Evolutionary conservation across 164 flowering plant genomes (phyloP).

Genomic region (Nymphaea colorata): DNA sequence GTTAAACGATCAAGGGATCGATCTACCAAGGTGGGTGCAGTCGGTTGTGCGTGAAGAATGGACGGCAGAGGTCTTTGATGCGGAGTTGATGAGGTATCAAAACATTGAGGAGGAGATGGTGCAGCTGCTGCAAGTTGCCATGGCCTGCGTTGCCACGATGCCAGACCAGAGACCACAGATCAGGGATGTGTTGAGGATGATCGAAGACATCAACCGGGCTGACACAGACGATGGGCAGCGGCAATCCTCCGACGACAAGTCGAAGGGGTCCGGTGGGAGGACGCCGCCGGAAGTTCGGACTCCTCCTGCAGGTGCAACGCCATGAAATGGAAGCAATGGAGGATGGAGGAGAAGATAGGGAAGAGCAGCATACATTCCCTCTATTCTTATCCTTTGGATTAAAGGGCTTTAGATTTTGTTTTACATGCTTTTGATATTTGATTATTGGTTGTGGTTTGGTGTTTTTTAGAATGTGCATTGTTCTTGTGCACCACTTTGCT

Average conservation of each 20-base stretch:
- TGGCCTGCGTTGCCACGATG: constrained; percentile 76
- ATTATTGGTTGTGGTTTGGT: background rate
- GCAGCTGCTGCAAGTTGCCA: constrained; percentile 83
- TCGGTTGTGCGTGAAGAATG: constrained; percentile 96
- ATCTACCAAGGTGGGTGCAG: constrained; percentile 95
- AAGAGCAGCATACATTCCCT: background rate
- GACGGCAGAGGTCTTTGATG: constrained; percentile 98
- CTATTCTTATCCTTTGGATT: background rate
- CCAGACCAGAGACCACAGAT: constrained; percentile 84
- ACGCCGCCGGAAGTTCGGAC: constrained; percentile 60
- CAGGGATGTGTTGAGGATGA: constrained; percentile 66
- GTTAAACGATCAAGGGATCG: constrained; percentile 87
- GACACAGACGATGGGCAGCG: constrained; percentile 66
- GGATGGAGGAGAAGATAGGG: background rate
- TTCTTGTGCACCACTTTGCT: background rate
- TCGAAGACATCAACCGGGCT: constrained; percentile 60
- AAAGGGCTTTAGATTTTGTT: background rate
- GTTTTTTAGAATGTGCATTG: background rate
- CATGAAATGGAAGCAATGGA: constrained; percentile 13
- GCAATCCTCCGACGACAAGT: constrained; percentile 75
- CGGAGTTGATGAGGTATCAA: constrained; percentile 74
- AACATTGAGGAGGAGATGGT: constrained; percentile 96
- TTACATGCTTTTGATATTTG: background rate
- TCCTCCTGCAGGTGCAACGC: constrained; percentile 36
- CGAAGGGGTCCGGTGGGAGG: constrained; percentile 61